Evolutionary conservation across 1,139 yeast species (phyloP).

Genomic region (Saccharomyces pastorianus): DNA sequence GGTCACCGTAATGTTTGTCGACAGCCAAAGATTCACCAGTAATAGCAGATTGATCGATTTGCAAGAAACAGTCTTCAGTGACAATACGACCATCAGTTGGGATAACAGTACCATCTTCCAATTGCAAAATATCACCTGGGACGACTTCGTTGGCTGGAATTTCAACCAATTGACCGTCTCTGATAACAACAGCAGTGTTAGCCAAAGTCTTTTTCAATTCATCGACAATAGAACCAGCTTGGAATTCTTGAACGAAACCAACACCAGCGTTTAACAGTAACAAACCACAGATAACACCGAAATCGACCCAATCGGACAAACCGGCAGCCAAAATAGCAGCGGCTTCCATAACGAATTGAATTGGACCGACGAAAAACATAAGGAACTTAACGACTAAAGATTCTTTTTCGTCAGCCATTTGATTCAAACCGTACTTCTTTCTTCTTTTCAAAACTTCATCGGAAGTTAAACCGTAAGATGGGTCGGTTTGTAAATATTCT

Average conservation of each 20-base stretch:
- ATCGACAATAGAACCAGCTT: slow-evolving; percentile 92
- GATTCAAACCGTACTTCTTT: slow-evolving; percentile 86
- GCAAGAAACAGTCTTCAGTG: slow-evolving; percentile 77
- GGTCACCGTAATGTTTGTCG: slow-evolving; percentile 82
- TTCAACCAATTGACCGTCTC: slow-evolving; percentile 71
- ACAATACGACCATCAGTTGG: slow-evolving; percentile 93
- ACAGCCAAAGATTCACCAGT: slow-evolving; percentile 97
- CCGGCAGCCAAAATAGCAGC: slow-evolving; percentile 96
- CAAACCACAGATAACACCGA: slow-evolving; percentile 90
- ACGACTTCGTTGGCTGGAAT: slow-evolving; percentile 73
- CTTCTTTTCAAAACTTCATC: slow-evolving; percentile 80
- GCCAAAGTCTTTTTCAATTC: slow-evolving; percentile 89
- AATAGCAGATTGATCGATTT: slow-evolving; percentile 93
- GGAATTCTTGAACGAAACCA: slow-evolving; percentile 94
- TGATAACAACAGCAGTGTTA: slow-evolving; percentile 73
- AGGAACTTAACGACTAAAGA: slow-evolving; percentile 72
- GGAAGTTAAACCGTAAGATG: slow-evolving; percentile 62
- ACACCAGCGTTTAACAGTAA: slow-evolving; percentile 80
- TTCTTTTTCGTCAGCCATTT: slow-evolving; percentile 89
- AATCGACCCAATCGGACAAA: slow-evolving; percentile 96
- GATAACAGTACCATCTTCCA: slow-evolving; percentile 89
- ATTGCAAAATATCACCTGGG: slow-evolving; percentile 83
- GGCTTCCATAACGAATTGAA: slow-evolving; percentile 97
- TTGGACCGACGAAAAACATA: slow-evolving; percentile 92
- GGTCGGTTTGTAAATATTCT: slow-evolving; percentile 79